Evolutionary conservation across 768 basidiomycete species (phyloP).

Genomic region (Gloeostereum incarnatum): DNA sequence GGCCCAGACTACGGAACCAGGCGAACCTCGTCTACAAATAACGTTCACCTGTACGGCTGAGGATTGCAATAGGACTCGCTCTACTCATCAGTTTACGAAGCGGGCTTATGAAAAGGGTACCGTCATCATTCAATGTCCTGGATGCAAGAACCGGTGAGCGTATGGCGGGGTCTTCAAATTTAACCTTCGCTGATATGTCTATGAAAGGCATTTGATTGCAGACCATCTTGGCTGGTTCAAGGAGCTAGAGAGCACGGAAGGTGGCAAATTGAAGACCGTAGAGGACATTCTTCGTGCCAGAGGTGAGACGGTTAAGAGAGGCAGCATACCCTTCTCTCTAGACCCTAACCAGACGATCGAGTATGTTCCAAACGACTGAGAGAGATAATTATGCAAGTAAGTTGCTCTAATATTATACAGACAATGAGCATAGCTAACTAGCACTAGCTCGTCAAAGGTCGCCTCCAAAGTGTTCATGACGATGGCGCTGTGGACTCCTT

Average conservation of each 20-base stretch:
- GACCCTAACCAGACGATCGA: conserved; percentile 49
- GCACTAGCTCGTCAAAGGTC: neutral
- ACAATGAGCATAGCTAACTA: conserved; percentile 2
- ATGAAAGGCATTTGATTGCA: conserved; percentile 68
- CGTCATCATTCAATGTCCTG: conserved; percentile 87
- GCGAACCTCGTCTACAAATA: conserved; percentile 60
- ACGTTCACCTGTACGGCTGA: conserved; percentile 83
- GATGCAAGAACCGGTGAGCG: conserved; percentile 75
- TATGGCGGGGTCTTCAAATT: neutral
- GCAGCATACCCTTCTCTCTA: conserved; percentile 19
- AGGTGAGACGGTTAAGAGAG: conserved; percentile 65
- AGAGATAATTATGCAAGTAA: neutral
- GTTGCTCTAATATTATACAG: conserved; percentile 5
- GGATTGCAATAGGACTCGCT: conserved; percentile 62
- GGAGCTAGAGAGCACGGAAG: conserved; percentile 63
- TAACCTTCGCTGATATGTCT: neutral
- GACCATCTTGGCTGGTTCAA: conserved; percentile 93
- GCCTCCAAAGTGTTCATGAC: neutral
- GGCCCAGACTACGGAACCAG: conserved; percentile 9
- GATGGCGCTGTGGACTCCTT: neutral
- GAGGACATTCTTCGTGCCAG: conserved; percentile 74
- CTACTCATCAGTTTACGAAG: conserved; percentile 82
- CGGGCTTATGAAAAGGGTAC: conserved; percentile 82
- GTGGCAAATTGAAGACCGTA: conserved; percentile 65
- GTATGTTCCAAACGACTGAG: conserved; percentile 17